Conservation (phyloP, 1,284 basidiomycete genomes). For the Rhizoctonia solani region DNA sequence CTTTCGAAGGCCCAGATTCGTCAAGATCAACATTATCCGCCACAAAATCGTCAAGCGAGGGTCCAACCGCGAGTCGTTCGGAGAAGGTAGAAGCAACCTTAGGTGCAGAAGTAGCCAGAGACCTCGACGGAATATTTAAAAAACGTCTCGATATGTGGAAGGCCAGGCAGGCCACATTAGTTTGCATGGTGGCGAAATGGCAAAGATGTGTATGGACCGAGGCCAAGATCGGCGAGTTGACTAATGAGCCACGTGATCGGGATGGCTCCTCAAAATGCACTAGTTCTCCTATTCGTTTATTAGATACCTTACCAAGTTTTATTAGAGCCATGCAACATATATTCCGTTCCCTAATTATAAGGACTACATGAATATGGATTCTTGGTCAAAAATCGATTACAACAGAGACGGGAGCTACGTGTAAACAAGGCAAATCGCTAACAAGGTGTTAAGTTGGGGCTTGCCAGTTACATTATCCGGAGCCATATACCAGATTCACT, state of each 20-base stretch:
- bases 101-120: constrained; percentile 18
- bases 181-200: constrained; percentile 23
- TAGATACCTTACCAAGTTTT: no score
- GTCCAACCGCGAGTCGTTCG: constrained; percentile 68
- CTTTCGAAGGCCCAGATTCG: constrained; percentile 54
- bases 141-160: neutral
- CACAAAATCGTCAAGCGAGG: constrained; percentile 85
- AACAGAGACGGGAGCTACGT: no score
- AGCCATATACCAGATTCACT: no score
- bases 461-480: no score
- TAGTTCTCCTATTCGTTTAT: no score
- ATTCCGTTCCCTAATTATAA: no score
- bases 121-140: neutral
- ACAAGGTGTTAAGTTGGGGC: no score
- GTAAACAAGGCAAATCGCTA: no score
- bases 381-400: no score
- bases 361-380: no score
- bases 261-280: no score
- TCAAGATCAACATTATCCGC: constrained; percentile 53
- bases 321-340: no score
- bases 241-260: neutral
- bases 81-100: constrained; percentile 51
- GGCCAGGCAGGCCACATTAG: neutral
- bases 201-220: constrained; percentile 6
- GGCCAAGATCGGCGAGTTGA: neutral